Percentiles rank a stretch among this genome's conserved stretches.
Evolutionary conservation across 2,329 filamentous ascomycete genomes (phyloP).

Genomic region (Capronia americana): DNA sequence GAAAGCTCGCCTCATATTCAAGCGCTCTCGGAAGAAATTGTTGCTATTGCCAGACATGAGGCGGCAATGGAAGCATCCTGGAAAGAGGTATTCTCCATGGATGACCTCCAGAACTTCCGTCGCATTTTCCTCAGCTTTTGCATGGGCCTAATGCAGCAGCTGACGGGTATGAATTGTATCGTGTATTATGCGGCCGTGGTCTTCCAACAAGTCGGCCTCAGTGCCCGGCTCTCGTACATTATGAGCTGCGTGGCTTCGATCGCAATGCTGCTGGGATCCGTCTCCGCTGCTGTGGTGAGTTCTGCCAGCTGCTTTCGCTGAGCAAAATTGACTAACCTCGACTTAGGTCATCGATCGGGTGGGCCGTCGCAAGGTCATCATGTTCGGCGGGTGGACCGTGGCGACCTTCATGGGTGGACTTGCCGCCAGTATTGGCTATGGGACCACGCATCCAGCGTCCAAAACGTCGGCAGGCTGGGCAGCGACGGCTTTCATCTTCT

Average conservation of each 20-base stretch:
- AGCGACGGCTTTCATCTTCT: constrained; percentile 16
- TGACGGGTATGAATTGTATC: constrained; percentile 15
- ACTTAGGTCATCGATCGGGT: not conserved
- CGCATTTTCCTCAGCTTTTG: constrained; percentile 11
- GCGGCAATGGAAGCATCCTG: constrained; percentile 11
- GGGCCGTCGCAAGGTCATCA: not conserved
- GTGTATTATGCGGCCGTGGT: constrained; percentile 20
- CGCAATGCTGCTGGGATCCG: constrained; percentile 14
- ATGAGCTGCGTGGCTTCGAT: constrained; percentile 11
- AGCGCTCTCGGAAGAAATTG: constrained; percentile 6
- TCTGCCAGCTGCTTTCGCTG: not conserved
- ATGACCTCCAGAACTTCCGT: constrained; percentile 14
- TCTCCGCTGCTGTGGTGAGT: constrained; percentile 9
- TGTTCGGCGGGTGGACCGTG: constrained; percentile 1
- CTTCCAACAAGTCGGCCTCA: constrained; percentile 14
- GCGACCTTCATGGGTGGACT: constrained; percentile 12
- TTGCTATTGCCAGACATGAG: constrained; percentile 8
- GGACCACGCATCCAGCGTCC: constrained; percentile 8
- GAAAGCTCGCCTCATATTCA: constrained; percentile 10
- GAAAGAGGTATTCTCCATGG: not conserved
- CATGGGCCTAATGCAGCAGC: constrained; percentile 8
- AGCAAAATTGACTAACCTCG: not conserved
- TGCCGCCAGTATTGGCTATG: constrained; percentile 14
- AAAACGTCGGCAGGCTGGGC: constrained; percentile 3
- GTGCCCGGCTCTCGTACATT: constrained; percentile 1